These are phyloP conservation scores for Boletus coccyginus DNA, from an alignment of 768 basidiomycete species.

Conservation along the genomic window DNA sequence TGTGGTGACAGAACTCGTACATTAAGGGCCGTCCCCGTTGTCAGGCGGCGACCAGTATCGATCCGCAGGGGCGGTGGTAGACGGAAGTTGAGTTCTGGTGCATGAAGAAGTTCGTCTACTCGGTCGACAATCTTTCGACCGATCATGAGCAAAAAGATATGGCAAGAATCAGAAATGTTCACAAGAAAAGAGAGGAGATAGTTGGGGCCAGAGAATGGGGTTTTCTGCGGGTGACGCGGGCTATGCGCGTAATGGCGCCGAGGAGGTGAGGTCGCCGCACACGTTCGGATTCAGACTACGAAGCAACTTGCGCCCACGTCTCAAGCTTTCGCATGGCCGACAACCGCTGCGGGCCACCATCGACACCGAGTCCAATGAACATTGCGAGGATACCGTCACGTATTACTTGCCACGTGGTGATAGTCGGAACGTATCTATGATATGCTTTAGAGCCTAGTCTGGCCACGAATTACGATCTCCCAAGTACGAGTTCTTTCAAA, in stretches of 20 bases:
- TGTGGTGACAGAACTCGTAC: slow-evolving; percentile 10
- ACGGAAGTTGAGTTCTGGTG: slow-evolving; percentile 1
- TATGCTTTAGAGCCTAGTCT: not conserved
- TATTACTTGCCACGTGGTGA: not conserved
- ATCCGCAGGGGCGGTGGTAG: slow-evolving; percentile 14
- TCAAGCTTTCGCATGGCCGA: not conserved
- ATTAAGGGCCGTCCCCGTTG: slow-evolving; percentile 1
- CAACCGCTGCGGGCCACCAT: too few relatives aligned
- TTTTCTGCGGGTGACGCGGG: not conserved
- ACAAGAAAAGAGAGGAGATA: slow-evolving; percentile 19
- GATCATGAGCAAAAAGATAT: slow-evolving; percentile 21
- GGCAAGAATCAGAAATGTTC: slow-evolving; percentile 3
- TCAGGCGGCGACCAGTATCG: slow-evolving; percentile 8
- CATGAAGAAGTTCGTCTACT: slow-evolving; percentile 23
- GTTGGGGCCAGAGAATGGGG: slow-evolving; percentile 13
- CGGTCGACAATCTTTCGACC: slow-evolving; percentile 27
- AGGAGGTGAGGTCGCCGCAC: not conserved
- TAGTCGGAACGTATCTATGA: not conserved
- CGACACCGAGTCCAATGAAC: not conserved
- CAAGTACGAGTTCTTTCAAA: slow-evolving; percentile 31
- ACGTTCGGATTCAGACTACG: not conserved
- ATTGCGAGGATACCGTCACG: not conserved
- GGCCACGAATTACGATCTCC: slow-evolving; percentile 17
- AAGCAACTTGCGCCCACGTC: not conserved
- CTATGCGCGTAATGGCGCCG: not conserved